Conservation (phyloP, 768 basidiomycete genomes). For the Boletus rubescentipes region DNA sequence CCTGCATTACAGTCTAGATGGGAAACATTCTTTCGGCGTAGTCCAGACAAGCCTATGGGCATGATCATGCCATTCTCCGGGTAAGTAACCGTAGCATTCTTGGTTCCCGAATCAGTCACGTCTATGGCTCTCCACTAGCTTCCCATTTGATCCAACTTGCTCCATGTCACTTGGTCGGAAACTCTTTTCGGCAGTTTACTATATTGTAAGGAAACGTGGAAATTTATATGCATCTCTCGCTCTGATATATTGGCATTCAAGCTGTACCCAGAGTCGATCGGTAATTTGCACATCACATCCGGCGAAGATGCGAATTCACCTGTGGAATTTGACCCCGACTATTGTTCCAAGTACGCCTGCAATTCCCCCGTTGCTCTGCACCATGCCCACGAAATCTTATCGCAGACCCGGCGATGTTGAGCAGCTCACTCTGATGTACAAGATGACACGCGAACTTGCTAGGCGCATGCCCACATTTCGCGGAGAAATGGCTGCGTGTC, state of each 20-base stretch:
- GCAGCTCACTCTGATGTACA: conserved; percentile 42
- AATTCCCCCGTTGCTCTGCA: not conserved
- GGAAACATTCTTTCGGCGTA: conserved; percentile 47
- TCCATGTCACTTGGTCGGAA: conserved; percentile 22
- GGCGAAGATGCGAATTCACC: conserved; percentile 41
- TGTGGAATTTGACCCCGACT: conserved; percentile 46
- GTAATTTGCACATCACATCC: conserved; percentile 48
- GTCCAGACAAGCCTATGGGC: conserved; percentile 55
- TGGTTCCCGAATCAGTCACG: not conserved
- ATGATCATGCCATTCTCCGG: conserved; percentile 42
- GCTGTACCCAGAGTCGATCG: conserved; percentile 46
- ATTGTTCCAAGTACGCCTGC: conserved; percentile 39
- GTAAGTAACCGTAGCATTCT: conserved; percentile 27
- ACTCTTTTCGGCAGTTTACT: conserved; percentile 30
- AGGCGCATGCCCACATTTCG: conserved; percentile 47
- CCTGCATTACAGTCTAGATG: conserved; percentile 49
- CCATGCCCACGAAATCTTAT: not conserved
- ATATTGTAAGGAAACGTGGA: conserved; percentile 25
- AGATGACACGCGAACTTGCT: conserved; percentile 50
- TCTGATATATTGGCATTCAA: conserved; percentile 10
- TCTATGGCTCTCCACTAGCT: conserved; percentile 19
- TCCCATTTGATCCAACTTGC: conserved; percentile 14
- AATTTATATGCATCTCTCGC: not conserved
- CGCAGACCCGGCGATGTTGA: conserved; percentile 14
- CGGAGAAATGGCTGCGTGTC: conserved; percentile 14